Evolutionary conservation across 78 protist species (phyloP), one percentile per base, ranked within the genome.

Genomic region (Dictyostelium purpureum): DNA sequence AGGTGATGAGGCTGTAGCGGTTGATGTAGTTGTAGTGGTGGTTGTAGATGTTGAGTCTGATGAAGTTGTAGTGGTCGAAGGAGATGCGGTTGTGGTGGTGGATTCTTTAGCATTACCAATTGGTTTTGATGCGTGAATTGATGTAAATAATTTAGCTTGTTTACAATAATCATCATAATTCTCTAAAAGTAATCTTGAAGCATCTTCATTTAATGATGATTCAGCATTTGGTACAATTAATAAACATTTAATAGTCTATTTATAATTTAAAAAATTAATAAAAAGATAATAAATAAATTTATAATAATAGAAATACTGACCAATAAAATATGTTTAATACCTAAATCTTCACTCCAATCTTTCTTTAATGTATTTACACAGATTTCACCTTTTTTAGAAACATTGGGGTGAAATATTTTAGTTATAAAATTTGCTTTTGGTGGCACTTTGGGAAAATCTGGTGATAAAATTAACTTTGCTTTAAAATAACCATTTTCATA

Each of bases 131-230:
- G 98, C 98, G 49, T 96, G 96, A 31, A 97, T 89, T 1, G 69
- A 42, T 10, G 98, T 97, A 91, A 95, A 81, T 69, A 97, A 33
- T 26, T 56, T 51, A 4, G 99, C 99, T 33, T 79, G 96, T 69
- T 90, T 89, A 37, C 88, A 78, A 78, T 95, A 99, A 37, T 79
- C 98, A 5, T 96, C 98, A 38, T 91, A 82, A 57, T 94, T 90
- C 59, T 99, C 99, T 57, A 97, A 87, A 9, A 98, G 71, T 26
- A 98, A 88, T 89, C 91, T 94, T 3, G 98, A 99, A 6, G 99
- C 99, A 67, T 97, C 99, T 71, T 98, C 99, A 80, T 99, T 99
- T 52, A 99, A 97, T 0, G 99, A 99, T 5, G 98, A 96, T 78
- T 98, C 99, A 2, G 99, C 98, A 95, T 97, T 97, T 31, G 99